Percentiles rank a stretch among this genome's conserved stretches.
These are phyloP conservation scores for Sphagnum fallax DNA, from an alignment of 228 moss, liverwort and hornwort species.

Conservation along the genomic window DNA sequence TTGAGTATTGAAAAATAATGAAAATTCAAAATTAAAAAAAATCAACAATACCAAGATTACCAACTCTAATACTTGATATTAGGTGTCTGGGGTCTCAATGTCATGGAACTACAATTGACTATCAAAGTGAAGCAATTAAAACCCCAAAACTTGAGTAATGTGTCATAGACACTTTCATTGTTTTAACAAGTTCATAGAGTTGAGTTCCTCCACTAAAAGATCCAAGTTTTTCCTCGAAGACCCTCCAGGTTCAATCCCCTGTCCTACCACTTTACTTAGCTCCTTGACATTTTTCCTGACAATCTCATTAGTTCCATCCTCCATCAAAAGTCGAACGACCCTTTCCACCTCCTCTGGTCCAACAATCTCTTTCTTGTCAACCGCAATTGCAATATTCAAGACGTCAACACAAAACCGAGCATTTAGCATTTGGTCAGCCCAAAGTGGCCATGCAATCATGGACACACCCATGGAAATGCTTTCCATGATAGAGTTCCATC, in stretches of 20 bases:
- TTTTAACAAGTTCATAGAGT: not conserved
- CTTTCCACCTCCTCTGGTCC: not conserved
- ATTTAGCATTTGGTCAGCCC: not conserved
- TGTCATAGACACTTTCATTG: no score
- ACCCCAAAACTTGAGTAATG: no score
- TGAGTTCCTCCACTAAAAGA: not conserved
- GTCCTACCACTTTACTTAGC: not conserved
- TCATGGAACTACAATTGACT: no score
- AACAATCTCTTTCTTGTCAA: not conserved
- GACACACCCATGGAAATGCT: not conserved
- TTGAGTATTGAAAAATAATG: no score
- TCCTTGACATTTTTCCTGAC: not conserved
- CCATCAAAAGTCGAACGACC: not conserved
- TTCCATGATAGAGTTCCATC: constrained; percentile 25
- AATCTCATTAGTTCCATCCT: not conserved
- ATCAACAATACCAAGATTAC: no score
- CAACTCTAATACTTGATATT: no score
- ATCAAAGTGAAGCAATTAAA: no score
- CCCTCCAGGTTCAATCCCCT: not conserved
- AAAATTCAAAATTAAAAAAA: no score
- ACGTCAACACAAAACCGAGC: not conserved
- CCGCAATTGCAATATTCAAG: constrained; percentile 9
- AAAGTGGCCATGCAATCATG: not conserved
- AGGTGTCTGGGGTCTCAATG: no score
- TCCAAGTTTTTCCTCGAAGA: not conserved